Evolutionary conservation across 2,329 filamentous ascomycete species (phyloP).

Genomic region (Trichoderma polysporum): DNA sequence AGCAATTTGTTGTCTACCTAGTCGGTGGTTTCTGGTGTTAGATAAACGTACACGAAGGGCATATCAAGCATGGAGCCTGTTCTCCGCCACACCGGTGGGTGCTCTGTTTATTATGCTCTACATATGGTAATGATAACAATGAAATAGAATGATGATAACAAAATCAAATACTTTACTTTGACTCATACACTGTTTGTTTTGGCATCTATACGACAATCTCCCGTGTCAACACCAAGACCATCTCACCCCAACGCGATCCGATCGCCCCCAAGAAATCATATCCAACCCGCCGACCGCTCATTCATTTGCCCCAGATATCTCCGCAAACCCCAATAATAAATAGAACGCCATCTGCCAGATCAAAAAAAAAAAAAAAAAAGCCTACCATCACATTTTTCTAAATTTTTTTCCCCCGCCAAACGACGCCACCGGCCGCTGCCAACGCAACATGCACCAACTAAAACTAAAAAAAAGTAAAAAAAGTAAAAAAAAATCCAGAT

Average conservation of each 20-base stretch:
- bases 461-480: not conserved
- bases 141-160: too few species aligned
- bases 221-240: not conserved
- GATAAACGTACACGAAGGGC: too few species aligned
- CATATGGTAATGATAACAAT: too few species aligned
- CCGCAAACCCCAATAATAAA: not conserved
- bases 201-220: not conserved
- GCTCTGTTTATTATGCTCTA: too few species aligned
- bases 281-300: not conserved
- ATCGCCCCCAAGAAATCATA: too few species aligned
- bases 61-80: too few species aligned
- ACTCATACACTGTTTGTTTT: not conserved
- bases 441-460: not conserved
- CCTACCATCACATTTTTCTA: not conserved
- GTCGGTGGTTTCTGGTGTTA: not conserved
- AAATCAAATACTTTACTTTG: too few species aligned
- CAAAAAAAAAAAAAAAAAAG: not conserved
- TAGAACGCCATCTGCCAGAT: not conserved
- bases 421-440: slow-evolving; percentile 4
- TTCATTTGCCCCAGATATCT: not conserved
- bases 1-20: not conserved
- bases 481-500: not conserved
- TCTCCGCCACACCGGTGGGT: too few species aligned
- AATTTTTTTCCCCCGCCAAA: not conserved
- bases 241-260: not conserved